Percentiles rank a stretch among this genome's conserved stretches.
phyloP scores from a whole-genome alignment of 2,329 filamentous ascomycete species.

The Xylariaceae sp. region DNA sequence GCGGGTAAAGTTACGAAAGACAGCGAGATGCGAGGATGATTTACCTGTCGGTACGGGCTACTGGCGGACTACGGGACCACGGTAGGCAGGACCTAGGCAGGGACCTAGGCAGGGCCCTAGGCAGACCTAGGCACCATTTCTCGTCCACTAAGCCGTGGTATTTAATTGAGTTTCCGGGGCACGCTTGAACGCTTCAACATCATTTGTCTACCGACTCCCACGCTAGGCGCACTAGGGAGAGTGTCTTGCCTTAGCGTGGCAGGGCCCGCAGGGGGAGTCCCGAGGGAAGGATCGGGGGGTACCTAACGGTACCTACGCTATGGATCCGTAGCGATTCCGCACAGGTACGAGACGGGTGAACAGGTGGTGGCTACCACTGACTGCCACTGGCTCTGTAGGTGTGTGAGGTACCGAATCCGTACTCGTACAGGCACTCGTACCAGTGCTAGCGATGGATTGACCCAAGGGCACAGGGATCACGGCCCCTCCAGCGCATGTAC shows the following conservation, averaged over 20 bases:
- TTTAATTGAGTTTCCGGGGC: background rate
- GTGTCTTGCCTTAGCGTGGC: background rate
- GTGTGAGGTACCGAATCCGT: too few species aligned
- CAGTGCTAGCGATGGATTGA: too few species aligned
- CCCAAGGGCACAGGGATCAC: too few species aligned
- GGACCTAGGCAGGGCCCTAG: too few species aligned
- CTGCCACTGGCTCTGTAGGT: background rate
- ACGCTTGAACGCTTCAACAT: background rate
- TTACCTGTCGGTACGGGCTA: background rate
- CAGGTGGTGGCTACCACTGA: background rate
- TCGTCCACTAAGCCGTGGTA: background rate
- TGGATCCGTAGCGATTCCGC: too few species aligned
- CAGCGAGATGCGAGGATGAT: slow-evolving; percentile 15
- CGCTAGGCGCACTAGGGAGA: background rate
- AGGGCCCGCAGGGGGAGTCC: background rate
- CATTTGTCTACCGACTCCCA: background rate
- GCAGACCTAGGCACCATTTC: too few species aligned
- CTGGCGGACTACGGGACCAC: background rate
- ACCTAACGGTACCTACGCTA: background rate
- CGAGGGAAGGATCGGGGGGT: background rate
- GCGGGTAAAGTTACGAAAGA: slow-evolving; percentile 11
- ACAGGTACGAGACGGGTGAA: too few species aligned
- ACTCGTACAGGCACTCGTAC: too few species aligned
- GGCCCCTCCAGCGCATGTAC: too few species aligned
- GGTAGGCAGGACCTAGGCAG: too few species aligned